Percentiles rank a stretch among this genome's conserved stretches.
Conservation (phyloP, 208 protist species). For the Trypanosoma conorhini region DNA sequence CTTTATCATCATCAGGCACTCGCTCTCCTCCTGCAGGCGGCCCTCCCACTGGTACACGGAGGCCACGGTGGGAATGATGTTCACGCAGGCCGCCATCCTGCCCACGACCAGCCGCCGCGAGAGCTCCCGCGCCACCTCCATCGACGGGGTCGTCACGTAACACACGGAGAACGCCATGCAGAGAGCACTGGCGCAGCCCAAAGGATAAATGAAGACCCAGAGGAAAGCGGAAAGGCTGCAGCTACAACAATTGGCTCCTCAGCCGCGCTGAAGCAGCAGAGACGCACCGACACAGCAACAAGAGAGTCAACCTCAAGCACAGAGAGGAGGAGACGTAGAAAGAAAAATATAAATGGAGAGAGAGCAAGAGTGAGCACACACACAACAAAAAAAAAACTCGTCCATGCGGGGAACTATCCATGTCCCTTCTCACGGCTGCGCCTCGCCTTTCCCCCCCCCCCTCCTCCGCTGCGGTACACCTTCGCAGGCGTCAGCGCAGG, state of each 20-base stretch:
- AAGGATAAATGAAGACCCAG: background rate
- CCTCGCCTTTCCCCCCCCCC: too few species aligned
- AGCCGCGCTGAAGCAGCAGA: background rate
- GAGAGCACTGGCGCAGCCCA: background rate
- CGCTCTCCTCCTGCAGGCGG: constrained; percentile 37
- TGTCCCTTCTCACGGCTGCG: too few species aligned
- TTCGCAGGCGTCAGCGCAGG: too few species aligned
- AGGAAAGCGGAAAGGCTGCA: too few species aligned
- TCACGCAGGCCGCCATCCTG: constrained; percentile 50
- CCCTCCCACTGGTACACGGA: constrained; percentile 62
- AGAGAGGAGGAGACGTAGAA: constrained; percentile 5
- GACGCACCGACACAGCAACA: background rate
- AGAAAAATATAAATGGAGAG: constrained; percentile 8
- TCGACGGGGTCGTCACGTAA: constrained; percentile 41
- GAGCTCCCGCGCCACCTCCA: constrained; percentile 35
- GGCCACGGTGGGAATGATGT: constrained; percentile 52
- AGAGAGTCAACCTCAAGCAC: too few species aligned
- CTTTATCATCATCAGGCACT: constrained; percentile 70
- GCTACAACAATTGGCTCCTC: too few species aligned
- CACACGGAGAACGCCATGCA: constrained; percentile 35
- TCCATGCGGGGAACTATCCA: background rate
- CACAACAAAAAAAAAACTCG: background rate
- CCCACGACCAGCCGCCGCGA: constrained; percentile 25
- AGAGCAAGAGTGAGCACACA: background rate
- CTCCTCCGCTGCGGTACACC: too few species aligned